Base-by-base conservation (phyloP, 139 green algal genomes). In the Chlorella sp. region DNA sequence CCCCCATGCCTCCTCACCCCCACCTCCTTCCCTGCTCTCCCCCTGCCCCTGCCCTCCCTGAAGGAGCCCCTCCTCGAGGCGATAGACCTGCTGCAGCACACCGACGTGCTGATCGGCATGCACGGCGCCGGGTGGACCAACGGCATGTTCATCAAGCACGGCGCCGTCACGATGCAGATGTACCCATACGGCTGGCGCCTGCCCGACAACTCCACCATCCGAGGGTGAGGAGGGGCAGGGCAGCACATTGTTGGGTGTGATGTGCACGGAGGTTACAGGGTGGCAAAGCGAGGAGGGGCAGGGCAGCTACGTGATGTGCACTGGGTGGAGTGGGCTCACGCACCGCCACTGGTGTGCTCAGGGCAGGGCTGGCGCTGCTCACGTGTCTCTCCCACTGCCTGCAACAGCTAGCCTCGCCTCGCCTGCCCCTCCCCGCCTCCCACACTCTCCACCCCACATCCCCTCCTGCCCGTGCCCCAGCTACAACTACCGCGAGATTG, bases 51-150 rank as follows among this genome's bases (percentile, higher is more conserved):
- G 9, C 40, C 39, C 34, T 32, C 32, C 30, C 26, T 66, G 21
- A 69, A 89, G 88, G 91, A 93, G 88, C 91, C 91, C 53, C 88
- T 93, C 66, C 85, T 89, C 61, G 48, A 89, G 69, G 85, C 90
- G 19, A 89, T 93, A 81, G 89, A 93, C 57, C 75, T 89, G 48
- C 34, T 93, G 77, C 61, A 73, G 34, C 76, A 85, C 75, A 86
- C 89, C 2, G 91, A 93, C 73, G 91, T 93, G 40, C 30, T 93
- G 26, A 86, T 93, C 26, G 91, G 91, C n/a, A 93, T 93, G 91
- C 79, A 93, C 83, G 86, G 86, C 36, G 91, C 91, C 14, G 91
- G 91, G n/a, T 93, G 89, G 91, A 93, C 91, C 85, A 93, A 93
- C 42, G 86, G 48, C 39, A 71, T 93, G 40, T 93, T 91, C 68